Base-by-base conservation (phyloP, 768 basidiomycete species). In the Hysterangium stoloniferum region DNA sequence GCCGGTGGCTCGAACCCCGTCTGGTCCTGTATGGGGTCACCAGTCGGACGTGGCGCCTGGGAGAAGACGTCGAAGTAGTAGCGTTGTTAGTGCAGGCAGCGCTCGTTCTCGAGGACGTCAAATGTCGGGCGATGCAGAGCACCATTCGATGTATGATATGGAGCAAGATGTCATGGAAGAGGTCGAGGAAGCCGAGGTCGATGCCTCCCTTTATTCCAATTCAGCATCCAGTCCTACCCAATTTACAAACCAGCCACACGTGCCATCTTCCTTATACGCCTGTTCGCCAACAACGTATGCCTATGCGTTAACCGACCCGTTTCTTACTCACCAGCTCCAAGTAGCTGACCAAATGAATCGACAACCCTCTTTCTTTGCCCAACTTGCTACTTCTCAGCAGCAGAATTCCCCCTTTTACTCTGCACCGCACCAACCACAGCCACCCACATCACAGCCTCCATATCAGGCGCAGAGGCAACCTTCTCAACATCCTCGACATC, bases 121-220 rank as follows among this genome's bases (percentile, higher is more conserved):
- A 19, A 17, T 11, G 5, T 25, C 25, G 11, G 34, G 24, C 2
- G 47, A 48, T 8, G 33, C 19, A n/a, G 11, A 19, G 17, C 25
- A 6, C 25, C n/a, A 17, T 6, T 2, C 47, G 17, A 38, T 36
- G 20, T 31, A 9, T 9, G 48, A 50, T 32, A 20, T 28, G 22
- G 48, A 50, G 5, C 36, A 40, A 28, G 48, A 50, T 34, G 32
- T 50, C 13, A 50, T 50, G 48, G 48, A 50, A 41, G 48, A 50
- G 12, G 48, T 50, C 15, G 48, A 50, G 24, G 48, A 50, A 24
- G 48, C 48, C 19, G 34, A 50, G 24, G 48, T 50, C 5, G 38
- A 50, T 17, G 48, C 48, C 20, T 50, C 48, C 12, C 20, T 50
- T 22, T 29, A 24, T 33, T 8, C 36, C 9, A n/a, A 19, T 6